phyloP scores from a whole-genome alignment of 2,329 filamentous ascomycete genomes.

The Ascochyta pisi region DNA sequence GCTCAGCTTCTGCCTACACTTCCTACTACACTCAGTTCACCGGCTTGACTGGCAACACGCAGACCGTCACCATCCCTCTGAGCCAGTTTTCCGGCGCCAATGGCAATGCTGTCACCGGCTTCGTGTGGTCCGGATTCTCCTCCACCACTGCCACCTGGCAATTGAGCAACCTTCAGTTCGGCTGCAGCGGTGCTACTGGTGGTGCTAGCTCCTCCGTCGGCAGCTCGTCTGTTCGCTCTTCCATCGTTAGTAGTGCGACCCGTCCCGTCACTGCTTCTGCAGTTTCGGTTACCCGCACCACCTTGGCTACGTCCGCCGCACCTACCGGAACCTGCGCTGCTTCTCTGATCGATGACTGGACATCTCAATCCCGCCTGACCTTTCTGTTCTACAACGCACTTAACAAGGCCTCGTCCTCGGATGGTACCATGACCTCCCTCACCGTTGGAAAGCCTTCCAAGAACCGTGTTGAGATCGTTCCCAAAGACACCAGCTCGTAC shows the following conservation, averaged over 20 bases:
- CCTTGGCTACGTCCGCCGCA: constrained; percentile 15
- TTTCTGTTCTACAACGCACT: constrained; percentile 68
- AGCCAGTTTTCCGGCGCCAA: constrained; percentile 60
- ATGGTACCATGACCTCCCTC: constrained; percentile 63
- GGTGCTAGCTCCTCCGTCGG: constrained; percentile 1
- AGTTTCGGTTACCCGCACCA: constrained; percentile 10
- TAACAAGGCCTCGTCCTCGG: constrained; percentile 62
- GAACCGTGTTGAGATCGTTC: constrained; percentile 62
- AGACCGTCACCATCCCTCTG: constrained; percentile 61
- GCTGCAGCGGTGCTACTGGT: constrained; percentile 44
- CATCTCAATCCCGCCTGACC: constrained; percentile 66
- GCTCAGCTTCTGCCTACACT: constrained; percentile 50
- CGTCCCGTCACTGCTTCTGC: constrained; percentile 13
- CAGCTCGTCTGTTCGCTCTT: not conserved
- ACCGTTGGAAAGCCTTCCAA: constrained; percentile 56
- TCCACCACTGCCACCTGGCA: constrained; percentile 53
- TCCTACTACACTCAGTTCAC: constrained; percentile 56
- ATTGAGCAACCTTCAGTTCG: constrained; percentile 57
- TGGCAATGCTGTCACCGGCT: constrained; percentile 55
- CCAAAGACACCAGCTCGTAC: constrained; percentile 59
- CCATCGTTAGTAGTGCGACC: constrained; percentile 6
- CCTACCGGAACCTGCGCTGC: constrained; percentile 50
- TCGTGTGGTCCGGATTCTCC: constrained; percentile 56
- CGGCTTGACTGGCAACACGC: constrained; percentile 57
- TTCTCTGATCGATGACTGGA: constrained; percentile 65